A percentile compares a stretch with the other conserved stretches of the same genome.
Evolutionary conservation across 1,139 yeast genomes (phyloP).

Genomic region (Pichia sorboxylosa): DNA sequence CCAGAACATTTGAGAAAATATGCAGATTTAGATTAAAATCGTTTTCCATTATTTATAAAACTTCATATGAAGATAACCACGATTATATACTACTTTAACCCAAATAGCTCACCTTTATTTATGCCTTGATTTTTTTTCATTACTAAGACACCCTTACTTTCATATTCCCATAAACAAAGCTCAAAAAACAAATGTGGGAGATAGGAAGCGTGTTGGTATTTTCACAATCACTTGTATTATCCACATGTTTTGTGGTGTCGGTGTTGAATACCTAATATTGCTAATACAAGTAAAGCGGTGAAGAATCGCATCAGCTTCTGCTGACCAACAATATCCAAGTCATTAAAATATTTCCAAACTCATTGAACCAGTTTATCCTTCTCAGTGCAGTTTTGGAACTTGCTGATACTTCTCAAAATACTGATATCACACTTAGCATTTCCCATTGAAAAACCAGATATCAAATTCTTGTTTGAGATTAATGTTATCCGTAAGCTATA

Average conservation of each 20-base stretch:
- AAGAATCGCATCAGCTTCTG: conserved; percentile 60
- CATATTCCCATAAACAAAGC: conserved; percentile 62
- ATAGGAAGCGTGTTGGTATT: conserved; percentile 57
- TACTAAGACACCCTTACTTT: conserved; percentile 37
- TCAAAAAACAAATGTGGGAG: conserved; percentile 92
- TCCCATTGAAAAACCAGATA: conserved; percentile 49
- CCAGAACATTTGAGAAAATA: conserved; percentile 67
- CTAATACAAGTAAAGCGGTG: too few relatives aligned
- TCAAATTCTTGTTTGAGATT: conserved; percentile 73
- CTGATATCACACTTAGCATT: conserved; percentile 43
- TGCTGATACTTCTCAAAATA: conserved; percentile 58
- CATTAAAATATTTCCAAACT: conserved; percentile 73
- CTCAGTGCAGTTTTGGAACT: conserved; percentile 54
- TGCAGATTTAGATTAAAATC: conserved; percentile 27
- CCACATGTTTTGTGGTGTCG: too few relatives aligned
- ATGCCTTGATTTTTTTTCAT: conserved; percentile 56
- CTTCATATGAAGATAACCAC: too few relatives aligned
- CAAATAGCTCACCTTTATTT: conserved; percentile 77
- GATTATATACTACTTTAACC: conserved; percentile 32
- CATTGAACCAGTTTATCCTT: conserved; percentile 40
- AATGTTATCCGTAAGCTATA: conserved; percentile 70
- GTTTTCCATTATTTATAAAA: too few relatives aligned
- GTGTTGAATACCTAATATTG: too few relatives aligned
- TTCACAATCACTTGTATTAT: too few relatives aligned
- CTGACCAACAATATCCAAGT: conserved; percentile 37